Percentiles rank a stretch among this genome's conserved stretches.
Conservation (phyloP, 371 early-diverging fungal genomes). For the Lichtheimia hyalospora region DNA sequence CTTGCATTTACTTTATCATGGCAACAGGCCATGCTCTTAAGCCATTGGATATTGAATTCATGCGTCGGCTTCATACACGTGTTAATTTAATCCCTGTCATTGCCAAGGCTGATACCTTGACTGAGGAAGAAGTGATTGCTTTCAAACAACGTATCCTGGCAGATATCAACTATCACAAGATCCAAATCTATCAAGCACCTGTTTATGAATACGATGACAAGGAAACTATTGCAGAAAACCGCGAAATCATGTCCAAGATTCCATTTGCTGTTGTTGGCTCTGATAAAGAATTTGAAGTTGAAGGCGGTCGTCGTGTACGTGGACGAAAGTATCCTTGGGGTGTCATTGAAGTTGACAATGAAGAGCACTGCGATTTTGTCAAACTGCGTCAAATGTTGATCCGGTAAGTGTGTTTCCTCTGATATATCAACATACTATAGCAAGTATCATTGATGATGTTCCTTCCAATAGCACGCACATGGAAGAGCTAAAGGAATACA, state of each 20-base stretch:
- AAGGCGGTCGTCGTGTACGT: constrained; percentile 85
- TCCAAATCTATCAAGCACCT: constrained; percentile 91
- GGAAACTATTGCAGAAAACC: constrained; percentile 92
- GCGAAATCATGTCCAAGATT: constrained; percentile 91
- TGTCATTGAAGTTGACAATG: constrained; percentile 90
- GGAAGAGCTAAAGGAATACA: constrained; percentile 92
- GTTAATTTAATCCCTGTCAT: constrained; percentile 98
- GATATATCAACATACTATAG: too few relatives aligned
- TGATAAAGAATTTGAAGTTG: constrained; percentile 80
- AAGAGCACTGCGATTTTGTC: constrained; percentile 92
- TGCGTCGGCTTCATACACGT: constrained; percentile 90
- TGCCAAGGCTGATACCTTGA: constrained; percentile 97
- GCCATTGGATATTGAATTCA: constrained; percentile 94
- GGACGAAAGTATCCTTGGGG: constrained; percentile 97
- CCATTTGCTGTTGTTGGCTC: constrained; percentile 98
- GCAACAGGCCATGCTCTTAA: constrained; percentile 94
- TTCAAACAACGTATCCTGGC: constrained; percentile 93
- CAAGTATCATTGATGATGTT: too few relatives aligned
- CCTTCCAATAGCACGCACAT: constrained; percentile 59
- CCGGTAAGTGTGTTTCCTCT: constrained; percentile 24
- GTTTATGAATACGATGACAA: constrained; percentile 90
- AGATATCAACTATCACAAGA: constrained; percentile 90
- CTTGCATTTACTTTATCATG: constrained; percentile 96
- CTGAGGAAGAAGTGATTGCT: constrained; percentile 87
- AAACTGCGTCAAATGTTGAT: constrained; percentile 91